Percentiles rank a stretch among this genome's conserved stretches.
Evolutionary conservation across 768 basidiomycete species (phyloP).

Genomic region (Psilocybe subaeruginosa): DNA sequence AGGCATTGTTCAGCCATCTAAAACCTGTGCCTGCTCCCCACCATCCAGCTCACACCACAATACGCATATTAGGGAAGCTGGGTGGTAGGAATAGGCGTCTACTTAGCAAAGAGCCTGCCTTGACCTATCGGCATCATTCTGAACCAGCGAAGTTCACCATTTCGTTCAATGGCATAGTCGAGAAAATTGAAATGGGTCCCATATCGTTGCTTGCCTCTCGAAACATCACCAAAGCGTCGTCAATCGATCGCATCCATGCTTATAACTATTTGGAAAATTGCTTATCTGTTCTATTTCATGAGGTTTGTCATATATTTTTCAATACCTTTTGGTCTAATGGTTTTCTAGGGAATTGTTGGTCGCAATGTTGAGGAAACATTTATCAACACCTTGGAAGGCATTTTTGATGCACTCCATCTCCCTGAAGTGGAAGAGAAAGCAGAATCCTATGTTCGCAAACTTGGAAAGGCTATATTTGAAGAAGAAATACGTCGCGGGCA

Average conservation of each 20-base stretch:
- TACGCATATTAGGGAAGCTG: slow-evolving; percentile 94
- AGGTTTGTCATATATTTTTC: slow-evolving; percentile 49
- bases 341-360: slow-evolving; percentile 63
- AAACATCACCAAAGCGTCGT: slow-evolving; percentile 54
- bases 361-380: slow-evolving; percentile 80
- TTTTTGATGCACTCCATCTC: slow-evolving; percentile 76
- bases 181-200: slow-evolving; percentile 69
- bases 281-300: slow-evolving; percentile 70
- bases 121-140: slow-evolving; percentile 72
- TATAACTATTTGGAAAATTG: slow-evolving; percentile 75
- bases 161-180: slow-evolving; percentile 70
- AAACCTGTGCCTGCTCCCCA: slow-evolving; percentile 90
- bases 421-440: slow-evolving; percentile 73
- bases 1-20: slow-evolving; percentile 88
- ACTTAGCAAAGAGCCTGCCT: slow-evolving; percentile 75
- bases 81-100: slow-evolving; percentile 93
- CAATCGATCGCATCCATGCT: slow-evolving; percentile 58
- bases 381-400: slow-evolving; percentile 66
- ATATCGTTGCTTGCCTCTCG: slow-evolving; percentile 66
- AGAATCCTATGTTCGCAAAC: slow-evolving; percentile 66
- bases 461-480: slow-evolving; percentile 74
- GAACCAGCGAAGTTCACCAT: slow-evolving; percentile 72
- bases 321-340: slow-evolving; percentile 1
- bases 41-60: slow-evolving; percentile 90
- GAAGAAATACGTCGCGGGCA: slow-evolving; percentile 69